Base-by-base conservation (phyloP, 1,284 basidiomycete species). In the Cystobasidium slooffiae region DNA sequence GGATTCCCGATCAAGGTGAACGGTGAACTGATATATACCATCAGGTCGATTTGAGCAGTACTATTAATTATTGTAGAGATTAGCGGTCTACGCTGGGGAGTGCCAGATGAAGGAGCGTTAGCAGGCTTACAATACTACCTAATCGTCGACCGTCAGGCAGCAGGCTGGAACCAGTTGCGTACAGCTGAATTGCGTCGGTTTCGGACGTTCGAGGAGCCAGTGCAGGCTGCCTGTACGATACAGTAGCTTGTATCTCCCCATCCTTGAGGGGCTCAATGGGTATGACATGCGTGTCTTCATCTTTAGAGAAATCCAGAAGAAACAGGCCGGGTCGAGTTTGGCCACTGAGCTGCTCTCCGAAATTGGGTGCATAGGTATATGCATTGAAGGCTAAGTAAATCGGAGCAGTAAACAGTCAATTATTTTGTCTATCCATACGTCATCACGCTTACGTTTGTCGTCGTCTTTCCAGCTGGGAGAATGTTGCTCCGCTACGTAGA, bases 21-120 rank as follows among this genome's bases (percentile, higher is more conserved):
- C 68, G 20, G 68, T 75, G 24, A 90, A 76, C 61, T 85, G 82
- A 86, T 87, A 90, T 37, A 91, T 86, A 0, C 84, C 84, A 1
- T 85, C 81, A 0, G 87, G 87, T 0, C 89, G 84, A 78, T 91
- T 91, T 76, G 84, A 85, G 80, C 90, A 91, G 20, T 83, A 84
- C 70, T 86, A 10, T 10, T 0, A 58, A 9, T 16, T 5, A 12
- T 47, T 14, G 37, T 8, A 44, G 53, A 12, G 7, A 65, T 41
- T 49, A 31, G 31, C 31, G 31, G 31, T 47, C 49, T 31, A 12
- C 49, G 18, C 7, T 8, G 2, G 46, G 6, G 39, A 5, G 1
- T 12, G 20, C 39, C 47, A 47, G 39, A 14, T 82, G 37, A 86
- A 83, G 14, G 88, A 52, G 84, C 16, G 8, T 49, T 12, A 5